Base-by-base conservation (phyloP, 306 rosid genomes). In the Cicer pinnatifidum region DNA sequence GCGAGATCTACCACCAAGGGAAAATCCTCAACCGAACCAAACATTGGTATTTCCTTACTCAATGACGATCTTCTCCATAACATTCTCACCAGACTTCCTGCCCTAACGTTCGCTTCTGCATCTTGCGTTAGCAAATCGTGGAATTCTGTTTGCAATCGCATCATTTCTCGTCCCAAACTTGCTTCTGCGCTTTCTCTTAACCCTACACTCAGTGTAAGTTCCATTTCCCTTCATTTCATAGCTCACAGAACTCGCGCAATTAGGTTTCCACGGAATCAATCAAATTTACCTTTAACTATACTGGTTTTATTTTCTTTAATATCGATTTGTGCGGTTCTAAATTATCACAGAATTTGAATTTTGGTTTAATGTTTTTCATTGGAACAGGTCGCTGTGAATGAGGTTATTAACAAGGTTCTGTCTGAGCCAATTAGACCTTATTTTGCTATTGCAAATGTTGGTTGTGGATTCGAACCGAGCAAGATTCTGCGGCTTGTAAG, bases 381-480 rank as follows among this genome's bases (percentile, higher is more conserved):
- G 9, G 11, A 59, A 40, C 76, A 91, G 97, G 87, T 76, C 13
- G 96, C 97, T 16, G 84, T 88, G 57, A 61, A 78, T 6, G 97
- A 89, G 80, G 91, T 88, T 47, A 39, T 86, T 8, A 61, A 77
- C 8, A 88, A 85, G 80, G 89, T 89, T 75, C 82, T 89, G 1
- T 86, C 86, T 5, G 90, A 85, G 83, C 93, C 97, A 10, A 92
- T 89, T 51, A 87, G 96, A 12, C 96, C 96, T 0, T 71, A 83
- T 75, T 91, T 91, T 54, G 87, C 88, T 40, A 77, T 90, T 57
- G 91, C 80, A 67, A 82, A 78, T 37, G 45, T 88, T 52, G 96
- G 96, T 12, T 40, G 73, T 62, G 93, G 89, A 43, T 89, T 82
- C 54, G 59, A 47, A 0, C 19, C 82, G 33, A 15, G 16, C 54